A percentile compares a stretch with the other conserved stretches of the same genome.
Evolutionary conservation across 805 yeast species (phyloP).

Genomic region (Komagataella pseudopastoris): DNA sequence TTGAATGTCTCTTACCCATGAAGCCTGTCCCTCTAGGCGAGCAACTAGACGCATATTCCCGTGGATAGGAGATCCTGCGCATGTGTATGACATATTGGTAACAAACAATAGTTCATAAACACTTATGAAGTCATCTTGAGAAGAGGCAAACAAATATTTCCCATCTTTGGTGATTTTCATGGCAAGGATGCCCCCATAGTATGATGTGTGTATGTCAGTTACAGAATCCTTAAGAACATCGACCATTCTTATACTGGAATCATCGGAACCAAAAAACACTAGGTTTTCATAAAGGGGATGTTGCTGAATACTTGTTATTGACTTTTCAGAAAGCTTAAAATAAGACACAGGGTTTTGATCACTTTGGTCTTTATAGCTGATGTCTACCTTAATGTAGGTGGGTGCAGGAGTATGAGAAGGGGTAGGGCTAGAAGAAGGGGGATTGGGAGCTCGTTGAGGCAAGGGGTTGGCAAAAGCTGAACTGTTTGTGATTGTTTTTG

Average conservation of each 20-base stretch:
- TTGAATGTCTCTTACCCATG: conserved; percentile 34
- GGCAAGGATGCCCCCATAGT: conserved; percentile 50
- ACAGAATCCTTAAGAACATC: conserved; percentile 30
- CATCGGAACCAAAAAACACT: conserved; percentile 44
- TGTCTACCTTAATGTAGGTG: background rate
- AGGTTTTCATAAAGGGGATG: conserved; percentile 27
- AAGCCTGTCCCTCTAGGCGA: conserved; percentile 30
- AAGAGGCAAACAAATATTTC: conserved; percentile 34
- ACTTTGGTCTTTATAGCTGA: background rate
- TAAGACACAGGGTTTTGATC: conserved; percentile 37
- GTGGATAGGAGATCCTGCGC: conserved; percentile 1
- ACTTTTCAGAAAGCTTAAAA: conserved; percentile 44
- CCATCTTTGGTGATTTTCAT: conserved; percentile 34
- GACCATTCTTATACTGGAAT: conserved; percentile 47
- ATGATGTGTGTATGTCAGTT: conserved; percentile 45
- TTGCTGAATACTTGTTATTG: conserved; percentile 34
- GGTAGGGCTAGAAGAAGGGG: background rate
- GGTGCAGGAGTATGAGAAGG: background rate
- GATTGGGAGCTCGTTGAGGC: background rate
- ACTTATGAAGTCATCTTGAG: conserved; percentile 37
- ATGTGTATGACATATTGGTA: background rate
- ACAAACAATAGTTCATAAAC: conserved; percentile 22
- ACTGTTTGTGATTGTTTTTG: background rate
- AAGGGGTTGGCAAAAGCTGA: background rate
- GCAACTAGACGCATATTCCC: conserved; percentile 14